Evolutionary conservation across 345 rosid genomes (phyloP), one percentile per base, ranked within the genome.

Genomic region (Populus tremula): DNA sequence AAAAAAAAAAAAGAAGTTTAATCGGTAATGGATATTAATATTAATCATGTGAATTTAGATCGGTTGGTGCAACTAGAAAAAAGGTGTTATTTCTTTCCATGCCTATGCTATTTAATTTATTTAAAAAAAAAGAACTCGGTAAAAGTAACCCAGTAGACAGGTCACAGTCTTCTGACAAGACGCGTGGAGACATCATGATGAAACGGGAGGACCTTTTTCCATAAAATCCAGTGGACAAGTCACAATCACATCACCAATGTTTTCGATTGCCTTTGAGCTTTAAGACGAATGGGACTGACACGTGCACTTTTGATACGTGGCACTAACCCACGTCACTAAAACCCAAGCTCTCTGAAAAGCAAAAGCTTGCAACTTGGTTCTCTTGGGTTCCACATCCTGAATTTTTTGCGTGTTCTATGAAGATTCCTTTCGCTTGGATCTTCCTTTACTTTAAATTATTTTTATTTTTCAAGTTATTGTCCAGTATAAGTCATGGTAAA

Each of bases 321-420:
- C 78, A 3, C 2, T 0, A 45, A 56, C 78, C 80, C 78, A 71
- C 47, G 16, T 71, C 68, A 14, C 67, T 54, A 17, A 11, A 29
- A 68, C 2, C 14, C 3, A 9, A 31, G 12, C 47, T 2, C 49
- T 31, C 63, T 39, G 20, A 63, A 29, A 31, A 27, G 18, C 23
- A 74, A 72, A 29, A 38, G 45, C 8, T 41, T 53, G 70, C 88
- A 78, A 78, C 56, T 80, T 83, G 88, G 50, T 65, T 56, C 50
- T 69, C 75, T 20, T 49, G 53, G 70, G 72, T 35, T 29, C 82
- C 84, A 65, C 72, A 8, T 5, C 35, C 43, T 13, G 71, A 81
- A 81, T 78, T 65, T 85, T 49, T 70, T 70, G 76, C 77, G 70
- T 84, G 69, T 75, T 43, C 31, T 47, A 5, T 71, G 82, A 67